These are phyloP conservation scores for Leucosporidium creatinivorum DNA, from an alignment of 768 basidiomycete species.

Conservation along the genomic window DNA sequence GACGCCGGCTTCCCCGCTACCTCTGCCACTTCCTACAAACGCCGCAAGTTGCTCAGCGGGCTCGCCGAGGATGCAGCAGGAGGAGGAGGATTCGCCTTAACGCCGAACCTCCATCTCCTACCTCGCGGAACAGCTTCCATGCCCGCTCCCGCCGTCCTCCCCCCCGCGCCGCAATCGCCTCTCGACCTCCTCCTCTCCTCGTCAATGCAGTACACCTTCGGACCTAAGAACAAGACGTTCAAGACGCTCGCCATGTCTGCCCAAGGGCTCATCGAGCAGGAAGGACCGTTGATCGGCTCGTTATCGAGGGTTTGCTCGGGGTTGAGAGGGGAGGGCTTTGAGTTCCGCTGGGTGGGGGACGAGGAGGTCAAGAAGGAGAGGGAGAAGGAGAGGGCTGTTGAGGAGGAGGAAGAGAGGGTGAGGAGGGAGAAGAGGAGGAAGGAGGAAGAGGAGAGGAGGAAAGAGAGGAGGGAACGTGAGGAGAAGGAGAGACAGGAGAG, in stretches of 20 bases:
- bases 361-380: constrained; percentile 3
- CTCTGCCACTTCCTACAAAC: background rate
- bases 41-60: constrained; percentile 6
- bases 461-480: background rate
- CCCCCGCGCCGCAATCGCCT: constrained; percentile 32
- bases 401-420: background rate
- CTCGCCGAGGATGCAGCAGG: no score
- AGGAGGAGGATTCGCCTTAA: constrained; percentile 26
- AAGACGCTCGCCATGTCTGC: constrained; percentile 24
- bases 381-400: constrained; percentile 4
- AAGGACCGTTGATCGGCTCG: constrained; percentile 24
- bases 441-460: background rate
- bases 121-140: constrained; percentile 3
- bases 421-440: constrained; percentile 2
- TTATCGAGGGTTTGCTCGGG: constrained; percentile 28
- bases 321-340: constrained; percentile 34
- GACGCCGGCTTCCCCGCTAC: constrained; percentile 19
- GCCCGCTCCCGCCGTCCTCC: constrained; percentile 21
- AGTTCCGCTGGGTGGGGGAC: constrained; percentile 33
- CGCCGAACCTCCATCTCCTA: constrained; percentile 34
- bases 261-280: constrained; percentile 36
- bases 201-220: constrained; percentile 27
- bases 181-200: constrained; percentile 35
- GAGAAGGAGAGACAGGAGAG: background rate
- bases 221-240: constrained; percentile 26